Evolutionary conservation across 129 eudicot genomes (phyloP).

Genomic region (Lonicera japonica): DNA sequence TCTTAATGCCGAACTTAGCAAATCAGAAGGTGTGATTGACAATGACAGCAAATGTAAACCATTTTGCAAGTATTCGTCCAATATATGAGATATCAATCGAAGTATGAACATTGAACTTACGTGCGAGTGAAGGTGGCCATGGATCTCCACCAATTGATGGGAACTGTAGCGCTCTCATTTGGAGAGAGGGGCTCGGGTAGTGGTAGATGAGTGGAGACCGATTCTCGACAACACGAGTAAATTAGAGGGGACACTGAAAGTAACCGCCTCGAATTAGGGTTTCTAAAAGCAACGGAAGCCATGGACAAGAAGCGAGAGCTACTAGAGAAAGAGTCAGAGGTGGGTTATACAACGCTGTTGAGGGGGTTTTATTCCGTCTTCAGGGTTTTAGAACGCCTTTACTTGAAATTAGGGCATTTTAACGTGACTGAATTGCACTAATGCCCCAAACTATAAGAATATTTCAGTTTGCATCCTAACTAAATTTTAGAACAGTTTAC

Average conservation of each 20-base stretch:
- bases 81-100: too few species aligned
- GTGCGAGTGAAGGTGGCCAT: constrained; percentile 97
- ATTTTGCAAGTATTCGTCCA: too few species aligned
- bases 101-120: constrained; percentile 28
- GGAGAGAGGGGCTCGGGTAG: constrained; percentile 25
- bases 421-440: too few species aligned
- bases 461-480: too few species aligned
- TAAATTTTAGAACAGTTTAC: too few species aligned
- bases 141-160: constrained; percentile 70
- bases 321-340: neutral
- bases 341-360: constrained; percentile 3
- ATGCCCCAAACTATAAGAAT: too few species aligned
- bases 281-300: constrained; percentile 67
- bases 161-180: constrained; percentile 23
- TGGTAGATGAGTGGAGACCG: constrained; percentile 31
- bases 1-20: too few species aligned
- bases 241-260: constrained; percentile 42
- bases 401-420: neutral
- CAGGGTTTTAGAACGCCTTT: neutral
- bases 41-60: too few species aligned
- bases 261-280: constrained; percentile 52
- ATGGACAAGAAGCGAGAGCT: constrained; percentile 23
- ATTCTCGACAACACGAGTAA: constrained; percentile 53
- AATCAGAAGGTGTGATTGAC: too few species aligned
- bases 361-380: constrained; percentile 40